Conservation (phyloP, 2,329 filamentous ascomycete genomes). For the Colletotrichum cuscutae region DNA sequence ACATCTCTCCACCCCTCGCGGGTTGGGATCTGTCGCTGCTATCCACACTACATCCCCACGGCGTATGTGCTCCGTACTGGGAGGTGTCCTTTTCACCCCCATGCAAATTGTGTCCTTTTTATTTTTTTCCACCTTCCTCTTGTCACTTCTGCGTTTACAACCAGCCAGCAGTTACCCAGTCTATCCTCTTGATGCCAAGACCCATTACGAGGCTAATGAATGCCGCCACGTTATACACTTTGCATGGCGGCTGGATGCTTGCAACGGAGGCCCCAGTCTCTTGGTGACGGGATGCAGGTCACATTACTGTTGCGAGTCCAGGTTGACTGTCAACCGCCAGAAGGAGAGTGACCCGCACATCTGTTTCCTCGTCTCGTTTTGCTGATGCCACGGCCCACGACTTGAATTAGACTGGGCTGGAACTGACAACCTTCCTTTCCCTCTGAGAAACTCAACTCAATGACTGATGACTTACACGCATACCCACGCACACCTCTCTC, state of each 20-base stretch:
- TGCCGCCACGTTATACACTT: slow-evolving; percentile 18
- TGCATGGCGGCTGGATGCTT: slow-evolving; percentile 24
- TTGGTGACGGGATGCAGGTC: slow-evolving; percentile 25
- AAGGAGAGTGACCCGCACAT: slow-evolving; percentile 12
- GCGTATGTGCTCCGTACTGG: neutral
- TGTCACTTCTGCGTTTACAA: neutral
- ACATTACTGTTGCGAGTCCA: slow-evolving; percentile 29
- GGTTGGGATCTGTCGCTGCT: slow-evolving; percentile 30
- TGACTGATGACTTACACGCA: slow-evolving; percentile 27
- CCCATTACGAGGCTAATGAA: slow-evolving; percentile 14
- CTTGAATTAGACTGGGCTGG: slow-evolving; percentile 22
- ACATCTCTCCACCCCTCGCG: slow-evolving; percentile 28
- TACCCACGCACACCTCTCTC: slow-evolving; percentile 38
- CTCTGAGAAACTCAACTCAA: neutral
- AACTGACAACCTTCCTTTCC: slow-evolving; percentile 28
- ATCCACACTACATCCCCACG: slow-evolving; percentile 25
- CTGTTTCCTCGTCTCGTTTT: slow-evolving; percentile 35
- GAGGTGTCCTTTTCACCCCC: slow-evolving; percentile 10
- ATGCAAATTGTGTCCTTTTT: slow-evolving; percentile 20
- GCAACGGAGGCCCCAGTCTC: slow-evolving; percentile 2
- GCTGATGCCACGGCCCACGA: slow-evolving; percentile 20
- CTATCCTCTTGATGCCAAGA: slow-evolving; percentile 6
- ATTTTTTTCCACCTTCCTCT: neutral
- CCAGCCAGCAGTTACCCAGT: slow-evolving; percentile 1
- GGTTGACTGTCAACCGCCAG: slow-evolving; percentile 6